phyloP scores from a whole-genome alignment of 106 monocot genomes.

The Ottelia alismoides region DNA sequence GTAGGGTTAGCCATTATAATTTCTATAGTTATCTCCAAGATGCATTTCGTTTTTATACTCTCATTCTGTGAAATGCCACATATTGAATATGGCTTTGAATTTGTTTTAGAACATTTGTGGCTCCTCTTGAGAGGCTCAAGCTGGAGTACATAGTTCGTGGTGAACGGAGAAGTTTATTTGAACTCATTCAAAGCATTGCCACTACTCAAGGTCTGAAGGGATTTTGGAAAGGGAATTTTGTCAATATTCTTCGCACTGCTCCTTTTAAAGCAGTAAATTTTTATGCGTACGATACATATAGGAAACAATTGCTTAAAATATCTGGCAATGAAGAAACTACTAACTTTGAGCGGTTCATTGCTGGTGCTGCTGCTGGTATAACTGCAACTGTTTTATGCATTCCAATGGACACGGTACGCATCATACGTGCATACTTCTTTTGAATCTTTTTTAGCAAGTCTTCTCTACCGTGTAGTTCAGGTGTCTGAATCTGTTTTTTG shows the following conservation, averaged over 20 bases:
- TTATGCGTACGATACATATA: constrained; percentile 91
- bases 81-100: background rate
- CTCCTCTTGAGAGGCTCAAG: constrained; percentile 94
- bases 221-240: constrained; percentile 97
- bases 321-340: constrained; percentile 90
- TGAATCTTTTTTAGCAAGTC: no score
- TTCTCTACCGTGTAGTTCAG: no score
- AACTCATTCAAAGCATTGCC: constrained; percentile 56
- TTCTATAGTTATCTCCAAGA: no score
- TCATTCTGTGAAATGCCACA: no score
- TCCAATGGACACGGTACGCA: constrained; percentile 90
- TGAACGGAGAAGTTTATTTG: constrained; percentile 50
- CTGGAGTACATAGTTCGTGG: constrained; percentile 94
- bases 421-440: no score
- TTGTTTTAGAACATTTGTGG: constrained; percentile 75
- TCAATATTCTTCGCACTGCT: constrained; percentile 97
- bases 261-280: constrained; percentile 98
- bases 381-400: constrained; percentile 89
- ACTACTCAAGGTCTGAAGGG: constrained; percentile 74
- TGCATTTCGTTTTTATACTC: no score
- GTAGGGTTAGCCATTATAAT: no score
- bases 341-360: constrained; percentile 81
- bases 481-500: background rate
- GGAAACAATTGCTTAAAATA: constrained; percentile 61
- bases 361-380: constrained; percentile 87